These are phyloP conservation scores for Proliferodiscus dingleyae DNA, from an alignment of 2,329 filamentous ascomycete genomes.

Conservation along the genomic window DNA sequence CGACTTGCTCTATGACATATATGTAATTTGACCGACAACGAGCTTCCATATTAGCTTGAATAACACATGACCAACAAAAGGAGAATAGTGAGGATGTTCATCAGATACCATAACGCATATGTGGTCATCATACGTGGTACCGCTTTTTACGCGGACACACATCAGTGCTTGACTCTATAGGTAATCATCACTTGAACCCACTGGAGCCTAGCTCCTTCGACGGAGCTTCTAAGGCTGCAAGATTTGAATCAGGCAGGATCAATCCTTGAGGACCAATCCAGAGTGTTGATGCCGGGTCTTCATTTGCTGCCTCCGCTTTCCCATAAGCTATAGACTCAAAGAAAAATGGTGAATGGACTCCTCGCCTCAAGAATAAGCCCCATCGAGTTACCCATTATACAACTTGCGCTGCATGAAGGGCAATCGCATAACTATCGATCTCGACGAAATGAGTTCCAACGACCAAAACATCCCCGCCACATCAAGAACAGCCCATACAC, in stretches of 20 bases:
- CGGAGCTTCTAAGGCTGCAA: constrained; percentile 49
- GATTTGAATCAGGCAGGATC: constrained; percentile 27
- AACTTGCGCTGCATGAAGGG: constrained; percentile 39
- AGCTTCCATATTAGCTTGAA: constrained; percentile 2
- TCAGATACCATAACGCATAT: constrained; percentile 48
- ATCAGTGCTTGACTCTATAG: constrained; percentile 99
- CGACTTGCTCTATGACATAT: constrained; percentile 10
- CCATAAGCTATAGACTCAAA: constrained; percentile 49
- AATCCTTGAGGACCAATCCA: constrained; percentile 31
- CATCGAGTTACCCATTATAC: constrained; percentile 87
- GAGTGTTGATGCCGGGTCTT: constrained; percentile 22
- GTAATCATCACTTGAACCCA: constrained; percentile 77
- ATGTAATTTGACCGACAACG: constrained; percentile 9
- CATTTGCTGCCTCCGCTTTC: constrained; percentile 39
- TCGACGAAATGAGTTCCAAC: constrained; percentile 75
- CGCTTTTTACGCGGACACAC: constrained; percentile 41
- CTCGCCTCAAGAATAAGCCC: constrained; percentile 99
- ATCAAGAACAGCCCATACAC: constrained; percentile 37
- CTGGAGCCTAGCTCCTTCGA: constrained; percentile 63
- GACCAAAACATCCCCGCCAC: constrained; percentile 41
- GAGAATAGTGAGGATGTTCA: constrained; percentile 30
- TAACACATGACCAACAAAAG: constrained; percentile 6
- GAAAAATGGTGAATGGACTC: constrained; percentile 50
- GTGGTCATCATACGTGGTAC: constrained; percentile 40
- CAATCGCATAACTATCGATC: constrained; percentile 99